These are phyloP conservation scores for Tetracladium maxilliforme DNA, from an alignment of 2,329 filamentous ascomycete genomes.

Conservation along the genomic window DNA sequence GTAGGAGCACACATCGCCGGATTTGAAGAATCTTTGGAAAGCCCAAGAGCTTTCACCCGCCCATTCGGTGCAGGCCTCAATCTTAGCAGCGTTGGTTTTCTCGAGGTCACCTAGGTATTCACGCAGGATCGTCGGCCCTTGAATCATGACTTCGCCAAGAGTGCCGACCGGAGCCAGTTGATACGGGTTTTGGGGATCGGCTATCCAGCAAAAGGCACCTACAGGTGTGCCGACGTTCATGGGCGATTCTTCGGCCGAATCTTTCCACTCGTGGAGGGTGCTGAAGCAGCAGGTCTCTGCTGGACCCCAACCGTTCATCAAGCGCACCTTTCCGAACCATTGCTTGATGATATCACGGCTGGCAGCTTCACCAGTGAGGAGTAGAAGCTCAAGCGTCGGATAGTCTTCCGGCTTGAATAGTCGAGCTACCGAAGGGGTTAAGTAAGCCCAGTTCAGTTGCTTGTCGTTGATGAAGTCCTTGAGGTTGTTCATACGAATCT, in stretches of 20 bases:
- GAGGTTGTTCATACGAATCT: slow-evolving; percentile 19
- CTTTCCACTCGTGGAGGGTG: too few species aligned
- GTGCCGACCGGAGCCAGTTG: slow-evolving; percentile 2
- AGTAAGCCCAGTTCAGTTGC: slow-evolving; percentile 8
- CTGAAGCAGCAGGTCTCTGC: too few species aligned
- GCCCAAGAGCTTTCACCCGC: neutral
- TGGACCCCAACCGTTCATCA: slow-evolving; percentile 26
- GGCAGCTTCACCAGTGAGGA: slow-evolving; percentile 16
- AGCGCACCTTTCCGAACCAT: slow-evolving; percentile 19
- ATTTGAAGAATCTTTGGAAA: slow-evolving; percentile 33
- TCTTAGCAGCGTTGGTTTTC: slow-evolving; percentile 31
- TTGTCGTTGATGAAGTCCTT: slow-evolving; percentile 11
- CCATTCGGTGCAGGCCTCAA: slow-evolving; percentile 3
- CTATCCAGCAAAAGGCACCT: too few species aligned
- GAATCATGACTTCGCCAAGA: slow-evolving; percentile 5
- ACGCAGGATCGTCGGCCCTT: slow-evolving; percentile 37
- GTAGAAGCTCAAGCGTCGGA: slow-evolving; percentile 8
- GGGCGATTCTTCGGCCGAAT: too few species aligned
- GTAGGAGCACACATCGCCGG: slow-evolving; percentile 42
- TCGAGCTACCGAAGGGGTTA: slow-evolving; percentile 14
- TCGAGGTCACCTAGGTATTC: slow-evolving; percentile 43
- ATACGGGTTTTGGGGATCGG: neutral
- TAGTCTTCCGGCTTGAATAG: slow-evolving; percentile 9
- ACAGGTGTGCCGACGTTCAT: too few species aligned
- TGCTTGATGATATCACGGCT: slow-evolving; percentile 18